Evolutionary conservation across 1,284 basidiomycete genomes (phyloP).

Genomic region (Melampsora americana): DNA sequence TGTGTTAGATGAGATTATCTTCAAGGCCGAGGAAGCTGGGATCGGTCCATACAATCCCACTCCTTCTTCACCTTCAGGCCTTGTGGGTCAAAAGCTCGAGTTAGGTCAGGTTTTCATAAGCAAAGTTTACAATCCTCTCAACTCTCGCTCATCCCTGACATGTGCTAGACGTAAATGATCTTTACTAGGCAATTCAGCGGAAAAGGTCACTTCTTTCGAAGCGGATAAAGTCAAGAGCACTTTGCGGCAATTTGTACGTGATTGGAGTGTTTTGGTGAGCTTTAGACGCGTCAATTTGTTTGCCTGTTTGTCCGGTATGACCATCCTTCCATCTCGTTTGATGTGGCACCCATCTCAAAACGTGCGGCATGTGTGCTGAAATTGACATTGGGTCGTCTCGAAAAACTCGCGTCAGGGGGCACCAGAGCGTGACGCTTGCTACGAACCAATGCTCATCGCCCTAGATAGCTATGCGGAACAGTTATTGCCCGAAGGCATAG

Average conservation of each 20-base stretch:
- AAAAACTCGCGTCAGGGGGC: conserved; percentile 61
- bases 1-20: conserved; percentile 24
- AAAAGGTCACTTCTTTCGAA: conserved; percentile 63
- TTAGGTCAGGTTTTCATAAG: no score
- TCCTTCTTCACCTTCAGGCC: background rate
- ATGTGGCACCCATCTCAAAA: no score
- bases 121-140: no score
- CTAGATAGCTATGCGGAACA: conserved; percentile 65
- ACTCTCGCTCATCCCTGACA: background rate
- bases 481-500: conserved; percentile 60
- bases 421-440: conserved; percentile 70
- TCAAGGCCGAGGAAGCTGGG: conserved; percentile 17
- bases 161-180: no score
- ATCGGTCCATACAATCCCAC: background rate
- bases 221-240: conserved; percentile 62
- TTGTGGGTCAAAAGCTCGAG: background rate
- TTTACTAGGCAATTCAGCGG: conserved; percentile 49
- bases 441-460: conserved; percentile 73
- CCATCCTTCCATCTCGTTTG: conserved; percentile 30
- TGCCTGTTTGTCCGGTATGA: background rate
- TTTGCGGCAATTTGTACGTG: conserved; percentile 81
- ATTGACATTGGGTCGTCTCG: conserved; percentile 10
- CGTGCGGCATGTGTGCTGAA: background rate
- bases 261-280: conserved; percentile 78
- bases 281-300: background rate